Evolutionary conservation across 768 basidiomycete species (phyloP).

Genomic region (Tulasnella sp.): DNA sequence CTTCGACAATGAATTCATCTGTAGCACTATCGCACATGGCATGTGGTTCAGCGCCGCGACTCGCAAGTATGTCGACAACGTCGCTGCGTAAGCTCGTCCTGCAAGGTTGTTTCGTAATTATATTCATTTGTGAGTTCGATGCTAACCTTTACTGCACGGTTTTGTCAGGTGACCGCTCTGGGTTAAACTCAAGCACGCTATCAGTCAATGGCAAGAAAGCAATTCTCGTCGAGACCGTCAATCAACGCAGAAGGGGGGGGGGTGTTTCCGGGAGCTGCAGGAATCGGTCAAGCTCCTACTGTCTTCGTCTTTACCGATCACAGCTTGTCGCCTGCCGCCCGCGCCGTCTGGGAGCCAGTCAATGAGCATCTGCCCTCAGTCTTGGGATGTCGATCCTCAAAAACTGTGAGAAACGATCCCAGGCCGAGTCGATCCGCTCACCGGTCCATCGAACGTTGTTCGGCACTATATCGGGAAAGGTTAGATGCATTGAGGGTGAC

Average conservation of each 20-base stretch:
- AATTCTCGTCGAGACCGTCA: constrained; percentile 44
- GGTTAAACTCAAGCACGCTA: constrained; percentile 34
- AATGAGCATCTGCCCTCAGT: constrained; percentile 77
- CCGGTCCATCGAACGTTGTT: constrained; percentile 96
- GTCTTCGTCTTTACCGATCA: constrained; percentile 50
- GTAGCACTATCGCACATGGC: constrained; percentile 95
- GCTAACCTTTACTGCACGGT: constrained; percentile 39
- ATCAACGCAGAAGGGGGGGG: constrained; percentile 87
- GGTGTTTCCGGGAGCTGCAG: constrained; percentile 84
- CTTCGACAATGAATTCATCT: constrained; percentile 82
- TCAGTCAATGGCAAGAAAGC: constrained; percentile 67
- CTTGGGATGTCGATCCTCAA: constrained; percentile 60
- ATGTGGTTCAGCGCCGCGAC: constrained; percentile 96
- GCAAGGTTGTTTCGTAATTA: constrained; percentile 71
- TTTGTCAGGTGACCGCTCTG: constrained; percentile 33
- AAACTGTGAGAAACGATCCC: constrained; percentile 96
- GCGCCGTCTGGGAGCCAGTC: constrained; percentile 92
- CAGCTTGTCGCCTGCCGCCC: constrained; percentile 80
- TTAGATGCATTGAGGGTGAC: constrained; percentile 89
- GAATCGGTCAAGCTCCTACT: constrained; percentile 72
- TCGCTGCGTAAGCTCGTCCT: constrained; percentile 86
- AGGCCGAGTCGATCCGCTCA: constrained; percentile 97
- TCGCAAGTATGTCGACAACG: constrained; percentile 85
- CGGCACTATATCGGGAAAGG: constrained; percentile 92
- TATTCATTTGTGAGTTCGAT: constrained; percentile 32